Conservation (phyloP, 2,329 filamentous ascomycete species). For the Stagonosporopsis rhizophila region DNA sequence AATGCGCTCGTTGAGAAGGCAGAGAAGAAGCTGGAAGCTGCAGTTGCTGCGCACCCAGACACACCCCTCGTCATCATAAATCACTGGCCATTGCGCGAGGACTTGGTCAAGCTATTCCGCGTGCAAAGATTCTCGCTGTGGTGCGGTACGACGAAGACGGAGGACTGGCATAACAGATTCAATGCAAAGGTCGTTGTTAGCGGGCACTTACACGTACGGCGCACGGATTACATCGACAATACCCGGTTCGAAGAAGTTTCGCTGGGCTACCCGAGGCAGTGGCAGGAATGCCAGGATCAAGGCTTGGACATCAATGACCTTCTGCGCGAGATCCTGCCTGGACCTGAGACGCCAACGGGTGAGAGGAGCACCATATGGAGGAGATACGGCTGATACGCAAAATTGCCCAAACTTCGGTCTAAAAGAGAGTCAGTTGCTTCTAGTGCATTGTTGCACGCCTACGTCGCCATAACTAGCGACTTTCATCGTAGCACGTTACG, state of each 20-base stretch:
- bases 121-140: slow-evolving; percentile 56
- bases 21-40: slow-evolving; percentile 51
- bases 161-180: slow-evolving; percentile 56
- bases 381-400: slow-evolving; percentile 30
- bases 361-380: slow-evolving; percentile 39
- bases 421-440: not conserved
- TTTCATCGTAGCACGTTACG: not conserved
- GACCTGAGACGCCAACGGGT: slow-evolving; percentile 43
- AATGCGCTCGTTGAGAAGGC: slow-evolving; percentile 50
- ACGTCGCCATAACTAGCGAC: not conserved
- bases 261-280: slow-evolving; percentile 57
- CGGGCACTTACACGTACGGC: slow-evolving; percentile 55
- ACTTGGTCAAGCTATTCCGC: slow-evolving; percentile 52
- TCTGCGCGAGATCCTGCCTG: slow-evolving; percentile 56
- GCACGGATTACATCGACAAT: slow-evolving; percentile 57
- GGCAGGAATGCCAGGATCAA: slow-evolving; percentile 52
- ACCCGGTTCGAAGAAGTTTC: slow-evolving; percentile 57
- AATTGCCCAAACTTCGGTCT: not conserved
- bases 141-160: slow-evolving; percentile 57
- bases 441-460: not conserved
- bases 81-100: slow-evolving; percentile 57
- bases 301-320: slow-evolving; percentile 56
- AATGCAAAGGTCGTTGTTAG: slow-evolving; percentile 57
- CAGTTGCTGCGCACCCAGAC: slow-evolving; percentile 38
- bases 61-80: slow-evolving; percentile 53